phyloP scores from a whole-genome alignment of 352 stramenopile genomes.

The Phytophthora fragariae region DNA sequence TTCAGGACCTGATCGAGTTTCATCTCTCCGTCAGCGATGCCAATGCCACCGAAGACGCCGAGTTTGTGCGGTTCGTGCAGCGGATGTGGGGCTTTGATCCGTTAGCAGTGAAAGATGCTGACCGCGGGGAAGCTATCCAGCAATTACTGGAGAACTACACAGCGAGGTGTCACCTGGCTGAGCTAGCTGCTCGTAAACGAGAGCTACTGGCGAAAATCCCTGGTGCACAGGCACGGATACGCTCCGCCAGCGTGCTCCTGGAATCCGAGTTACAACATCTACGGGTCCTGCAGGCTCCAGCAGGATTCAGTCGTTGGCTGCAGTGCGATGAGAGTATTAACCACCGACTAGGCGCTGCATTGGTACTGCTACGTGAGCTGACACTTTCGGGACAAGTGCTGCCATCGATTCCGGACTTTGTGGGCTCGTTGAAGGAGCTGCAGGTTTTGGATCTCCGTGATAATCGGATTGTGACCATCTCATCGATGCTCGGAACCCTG shows the following conservation, averaged over 20 bases:
- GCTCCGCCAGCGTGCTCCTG: conserved; percentile 16
- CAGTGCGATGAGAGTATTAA: conserved; percentile 31
- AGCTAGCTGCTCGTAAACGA: conserved; percentile 35
- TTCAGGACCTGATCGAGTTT: conserved; percentile 55
- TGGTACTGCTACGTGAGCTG: conserved; percentile 23
- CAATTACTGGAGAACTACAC: conserved; percentile 49
- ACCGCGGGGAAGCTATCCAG: conserved; percentile 32
- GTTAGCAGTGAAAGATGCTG: conserved; percentile 36
- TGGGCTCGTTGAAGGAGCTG: conserved; percentile 32
- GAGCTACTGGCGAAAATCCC: conserved; percentile 40
- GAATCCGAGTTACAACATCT: conserved; percentile 34
- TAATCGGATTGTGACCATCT: conserved; percentile 38
- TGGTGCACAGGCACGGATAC: conserved; percentile 30
- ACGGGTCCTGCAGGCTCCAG: conserved; percentile 31
- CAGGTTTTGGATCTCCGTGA: conserved; percentile 37
- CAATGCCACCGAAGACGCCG: conserved; percentile 57
- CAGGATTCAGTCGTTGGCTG: conserved; percentile 29
- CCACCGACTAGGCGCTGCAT: conserved; percentile 14
- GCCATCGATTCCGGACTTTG: conserved; percentile 25
- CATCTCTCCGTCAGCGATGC: conserved; percentile 59
- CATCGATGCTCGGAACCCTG: conserved; percentile 25
- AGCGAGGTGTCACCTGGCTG: conserved; percentile 23
- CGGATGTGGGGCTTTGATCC: conserved; percentile 66
- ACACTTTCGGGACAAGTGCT: conserved; percentile 27
- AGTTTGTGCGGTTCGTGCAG: conserved; percentile 70